phyloP scores from a whole-genome alignment of 1,139 yeast genomes.

The Candida sanyaensis region DNA sequence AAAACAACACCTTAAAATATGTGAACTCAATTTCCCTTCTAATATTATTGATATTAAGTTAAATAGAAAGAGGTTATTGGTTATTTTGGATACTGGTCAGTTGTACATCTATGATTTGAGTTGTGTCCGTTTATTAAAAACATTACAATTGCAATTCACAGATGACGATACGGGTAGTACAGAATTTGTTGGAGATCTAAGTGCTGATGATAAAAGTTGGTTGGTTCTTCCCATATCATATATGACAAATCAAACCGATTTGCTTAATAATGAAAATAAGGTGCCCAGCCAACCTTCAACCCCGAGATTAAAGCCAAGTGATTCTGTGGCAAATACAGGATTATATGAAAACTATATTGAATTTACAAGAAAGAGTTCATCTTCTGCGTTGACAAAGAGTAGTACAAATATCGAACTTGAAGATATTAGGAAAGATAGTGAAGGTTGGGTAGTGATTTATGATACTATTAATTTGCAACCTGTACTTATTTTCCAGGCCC shows the following conservation, averaged over 20 bases:
- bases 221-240: constrained; percentile 40
- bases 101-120: constrained; percentile 73
- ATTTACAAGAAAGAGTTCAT: constrained; percentile 10
- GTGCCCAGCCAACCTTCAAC: constrained; percentile 7
- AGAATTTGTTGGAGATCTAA: constrained; percentile 50
- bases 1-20: constrained; percentile 66
- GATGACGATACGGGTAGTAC: constrained; percentile 16
- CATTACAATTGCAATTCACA: constrained; percentile 50
- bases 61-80: constrained; percentile 66
- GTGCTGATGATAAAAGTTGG: constrained; percentile 49
- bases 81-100: constrained; percentile 60
- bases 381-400: constrained; percentile 10
- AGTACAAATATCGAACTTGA: constrained; percentile 20
- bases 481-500: constrained; percentile 59
- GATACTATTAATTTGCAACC: constrained; percentile 62
- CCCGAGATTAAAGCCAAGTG: constrained; percentile 22
- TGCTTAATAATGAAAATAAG: constrained; percentile 22
- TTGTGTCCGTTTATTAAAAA: constrained; percentile 66
- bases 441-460: constrained; percentile 54
- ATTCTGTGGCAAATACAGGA: constrained; percentile 15
- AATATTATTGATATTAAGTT: constrained; percentile 60
- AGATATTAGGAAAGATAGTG: constrained; percentile 26
- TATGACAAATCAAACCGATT: constrained; percentile 30
- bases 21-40: constrained; percentile 70
- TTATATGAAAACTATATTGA: constrained; percentile 11